phyloP scores from a whole-genome alignment of 208 protist species.

The Strigomonas culicis region DNA sequence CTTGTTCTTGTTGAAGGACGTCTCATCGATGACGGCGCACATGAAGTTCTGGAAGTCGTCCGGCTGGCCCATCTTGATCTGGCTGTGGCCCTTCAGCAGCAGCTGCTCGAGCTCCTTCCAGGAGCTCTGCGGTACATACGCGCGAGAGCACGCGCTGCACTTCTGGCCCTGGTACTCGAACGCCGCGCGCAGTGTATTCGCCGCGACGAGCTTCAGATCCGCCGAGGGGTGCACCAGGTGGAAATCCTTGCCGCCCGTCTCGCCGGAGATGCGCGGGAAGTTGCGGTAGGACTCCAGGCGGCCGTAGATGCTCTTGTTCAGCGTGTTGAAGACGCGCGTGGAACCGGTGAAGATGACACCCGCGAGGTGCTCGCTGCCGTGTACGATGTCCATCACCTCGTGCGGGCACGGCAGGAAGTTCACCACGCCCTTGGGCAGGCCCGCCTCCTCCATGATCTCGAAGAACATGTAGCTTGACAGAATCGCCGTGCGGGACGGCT shows the following conservation, averaged over 20 bases:
- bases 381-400: conserved; percentile 70
- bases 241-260: conserved; percentile 98
- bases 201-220: conserved; percentile 82
- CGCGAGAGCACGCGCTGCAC: conserved; percentile 91
- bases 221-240: conserved; percentile 93
- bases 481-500: conserved; percentile 92
- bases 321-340: conserved; percentile 88
- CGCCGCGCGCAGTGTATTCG: conserved; percentile 86
- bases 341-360: conserved; percentile 97
- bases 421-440: conserved; percentile 95
- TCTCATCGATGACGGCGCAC: conserved; percentile 95
- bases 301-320: conserved; percentile 91
- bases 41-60: conserved; percentile 93
- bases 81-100: conserved; percentile 73
- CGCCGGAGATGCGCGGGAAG: conserved; percentile 95
- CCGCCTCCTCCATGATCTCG: conserved; percentile 94
- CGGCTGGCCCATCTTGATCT: conserved; percentile 93
- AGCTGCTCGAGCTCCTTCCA: conserved; percentile 86
- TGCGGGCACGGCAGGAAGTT: conserved; percentile 91
- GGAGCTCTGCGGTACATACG: conserved; percentile 92
- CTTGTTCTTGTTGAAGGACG: conserved; percentile 92
- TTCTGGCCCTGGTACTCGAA: conserved; percentile 99
- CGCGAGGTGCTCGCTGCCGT: conserved; percentile 79
- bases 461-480: conserved; percentile 93
- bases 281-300: conserved; percentile 90